Base-by-base conservation (phyloP, 1,139 yeast species). In the Protomyces macrosporus region DNA sequence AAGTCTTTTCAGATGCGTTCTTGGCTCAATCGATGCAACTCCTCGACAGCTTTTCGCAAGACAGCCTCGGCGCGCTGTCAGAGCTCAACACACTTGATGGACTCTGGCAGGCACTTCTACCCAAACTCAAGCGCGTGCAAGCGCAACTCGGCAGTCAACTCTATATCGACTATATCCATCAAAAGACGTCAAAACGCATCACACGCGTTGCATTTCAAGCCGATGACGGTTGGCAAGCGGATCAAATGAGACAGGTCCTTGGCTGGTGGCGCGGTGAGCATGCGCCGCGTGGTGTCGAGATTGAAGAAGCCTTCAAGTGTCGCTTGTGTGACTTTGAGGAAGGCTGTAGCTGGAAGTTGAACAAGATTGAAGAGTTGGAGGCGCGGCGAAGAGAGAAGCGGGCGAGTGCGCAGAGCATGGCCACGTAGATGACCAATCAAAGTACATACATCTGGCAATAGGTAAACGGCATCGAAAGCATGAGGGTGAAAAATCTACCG, bases 201-300 rank as follows among this genome's bases (percentile, higher is more conserved):
- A 63, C 63, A 7, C 64, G 68, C 12, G 50, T 65, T 33, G 63
- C 65, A 14, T 67, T 63, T 45, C 48, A 66, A 1, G 66, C 60
- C 37, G 60, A 65, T 30, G 60, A 39, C 2, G 52, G 32, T 2
- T 65, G 65, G 50, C 30, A 66, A 12, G 59, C 52, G 4, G 45
- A 45, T 9, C 63, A 54, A 12, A 14, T 60, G 34, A 12, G 30
- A 3, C 36, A 36, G 34, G 37, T 53, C 30, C 34, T 68, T 36
- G 35, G 56, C 6, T 67, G 65, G 60, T 69, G 69, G 69, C 55
- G 64, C 16, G 69, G 67, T 14, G 45, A 60, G 32, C 66, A 70
- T n/a, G 64, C 59, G 14, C 70, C 71, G 3, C 55, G 51, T 3
- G 71, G 71, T 12, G 71, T 69, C 2, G 67, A 65, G 12, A 53